Percentiles rank a stretch among this genome's conserved stretches.
Evolutionary conservation across 495 filamentous ascomycete species (phyloP).

Genomic region (Trichocladium uniseriatum): DNA sequence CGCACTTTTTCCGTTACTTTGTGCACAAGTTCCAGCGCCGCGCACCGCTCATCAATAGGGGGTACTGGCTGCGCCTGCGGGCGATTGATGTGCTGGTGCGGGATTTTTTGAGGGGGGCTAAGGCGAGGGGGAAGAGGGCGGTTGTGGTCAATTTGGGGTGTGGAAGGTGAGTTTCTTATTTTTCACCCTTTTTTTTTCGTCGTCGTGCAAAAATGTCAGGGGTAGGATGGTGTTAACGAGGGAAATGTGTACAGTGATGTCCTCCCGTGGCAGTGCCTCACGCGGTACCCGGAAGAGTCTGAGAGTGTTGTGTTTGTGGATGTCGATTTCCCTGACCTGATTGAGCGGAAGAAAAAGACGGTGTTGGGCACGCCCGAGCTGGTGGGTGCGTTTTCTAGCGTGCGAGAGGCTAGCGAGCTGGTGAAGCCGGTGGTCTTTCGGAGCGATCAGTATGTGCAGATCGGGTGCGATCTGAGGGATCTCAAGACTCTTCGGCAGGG

Average conservation of each 20-base stretch:
- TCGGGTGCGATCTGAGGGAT: constrained; percentile 75
- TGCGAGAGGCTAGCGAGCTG: constrained; percentile 1
- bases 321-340: constrained; percentile 77
- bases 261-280: constrained; percentile 75
- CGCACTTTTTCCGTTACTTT: constrained; percentile 79
- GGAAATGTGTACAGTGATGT: constrained; percentile 54
- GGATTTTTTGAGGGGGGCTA: constrained; percentile 46
- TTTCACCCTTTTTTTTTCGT: constrained; percentile 3
- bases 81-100: constrained; percentile 65
- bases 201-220: background rate
- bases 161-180: constrained; percentile 59
- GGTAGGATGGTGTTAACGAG: background rate
- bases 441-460: constrained; percentile 62
- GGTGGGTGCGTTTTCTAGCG: constrained; percentile 19
- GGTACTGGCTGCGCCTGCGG: constrained; percentile 79
- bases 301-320: constrained; percentile 61
- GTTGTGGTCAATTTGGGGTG: constrained; percentile 77
- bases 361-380: constrained; percentile 55
- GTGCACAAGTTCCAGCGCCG: constrained; percentile 73
- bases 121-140: constrained; percentile 27
- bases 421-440: constrained; percentile 39
- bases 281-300: constrained; percentile 48
- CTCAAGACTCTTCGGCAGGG: constrained; percentile 46
- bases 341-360: constrained; percentile 59
- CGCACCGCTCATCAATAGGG: constrained; percentile 77